Base-by-base conservation (phyloP, 2,329 filamentous ascomycete genomes). In the Verticillium longisporum region DNA sequence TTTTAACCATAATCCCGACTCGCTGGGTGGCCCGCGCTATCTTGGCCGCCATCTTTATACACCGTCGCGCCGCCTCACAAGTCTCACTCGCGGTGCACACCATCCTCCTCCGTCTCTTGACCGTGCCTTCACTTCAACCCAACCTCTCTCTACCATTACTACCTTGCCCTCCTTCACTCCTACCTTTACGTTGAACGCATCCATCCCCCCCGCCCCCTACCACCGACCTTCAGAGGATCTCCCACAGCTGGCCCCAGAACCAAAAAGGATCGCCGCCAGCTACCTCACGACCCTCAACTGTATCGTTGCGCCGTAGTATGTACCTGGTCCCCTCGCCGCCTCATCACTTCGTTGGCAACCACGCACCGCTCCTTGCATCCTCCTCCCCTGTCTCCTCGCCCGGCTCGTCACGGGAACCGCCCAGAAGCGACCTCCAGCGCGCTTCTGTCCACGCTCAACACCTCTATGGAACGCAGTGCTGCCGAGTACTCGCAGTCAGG, bases 401-500 rank as follows among this genome's bases (percentile, higher is more conserved):
- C 53, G 37, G 31, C 59, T 57, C 63, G 68, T 61, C 68, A 70
- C 63, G 68, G 65, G 66, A 71, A 60, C 64, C 66, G 65, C 61
- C 67, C 69, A 63, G 68, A 67, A 68, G 68, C 67, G 61, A 66
- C 66, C 64, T 61, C 68, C 62, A 69, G 67, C 65, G 67, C 70
- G 67, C 68, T 69, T 66, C 68, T 68, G 57, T 66, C 68, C 66
- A 63, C 66, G 60, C 61, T 65, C 67, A 67, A 69, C 64, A 72
- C 64, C 72, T 76, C 73, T 79, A 84, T 84, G 83, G 83, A 85
- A 79, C 82, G 82, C 74, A 78, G 77, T 83, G 83, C 86, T 74
- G 78, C 87, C 80, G 89, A 91, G 77, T 92, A 90, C 81, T 85
- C 88, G 86, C 89, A 92, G 86, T 86, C 89, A 91, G 89, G 89